Percentiles rank a stretch among this genome's conserved stretches.
Conservation (phyloP, 306 rosid species). For the Ceratonia siliqua region DNA sequence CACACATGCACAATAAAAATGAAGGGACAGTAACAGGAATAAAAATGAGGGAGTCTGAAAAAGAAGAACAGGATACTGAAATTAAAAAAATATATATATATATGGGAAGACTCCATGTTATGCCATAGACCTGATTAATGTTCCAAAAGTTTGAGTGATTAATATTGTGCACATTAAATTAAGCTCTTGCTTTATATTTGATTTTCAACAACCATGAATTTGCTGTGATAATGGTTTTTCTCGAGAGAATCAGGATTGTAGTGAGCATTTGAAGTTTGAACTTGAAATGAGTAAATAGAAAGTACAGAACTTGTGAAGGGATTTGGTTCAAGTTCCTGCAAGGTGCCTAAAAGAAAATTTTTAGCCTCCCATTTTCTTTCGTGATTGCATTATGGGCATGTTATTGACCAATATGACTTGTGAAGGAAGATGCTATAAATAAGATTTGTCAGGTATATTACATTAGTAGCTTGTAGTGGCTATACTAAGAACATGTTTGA, state of each 20-base stretch:
- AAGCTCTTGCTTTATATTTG: background rate
- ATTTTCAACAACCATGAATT: background rate
- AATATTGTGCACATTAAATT: background rate
- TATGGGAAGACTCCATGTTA: constrained; percentile 4
- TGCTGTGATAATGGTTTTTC: background rate
- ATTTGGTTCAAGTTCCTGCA: background rate
- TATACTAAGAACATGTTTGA: background rate
- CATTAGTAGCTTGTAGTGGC: background rate
- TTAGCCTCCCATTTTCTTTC: background rate
- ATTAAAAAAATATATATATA: too few relatives aligned
- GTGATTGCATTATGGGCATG: background rate
- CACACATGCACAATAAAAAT: background rate
- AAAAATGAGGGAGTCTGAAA: background rate
- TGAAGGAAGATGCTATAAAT: constrained; percentile 4
- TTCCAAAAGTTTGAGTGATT: background rate
- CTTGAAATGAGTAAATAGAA: background rate
- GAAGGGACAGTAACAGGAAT: background rate
- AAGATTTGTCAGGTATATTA: background rate
- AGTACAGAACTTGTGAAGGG: background rate
- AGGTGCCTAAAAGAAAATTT: background rate
- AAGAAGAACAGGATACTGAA: background rate
- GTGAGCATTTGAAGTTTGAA: background rate
- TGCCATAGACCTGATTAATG: background rate
- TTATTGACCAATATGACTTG: background rate
- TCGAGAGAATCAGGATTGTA: background rate